A percentile compares a stretch with the other conserved stretches of the same genome.
phyloP scores from a whole-genome alignment of 305 asterid genomes.

The Fraxinus baroniana region DNA sequence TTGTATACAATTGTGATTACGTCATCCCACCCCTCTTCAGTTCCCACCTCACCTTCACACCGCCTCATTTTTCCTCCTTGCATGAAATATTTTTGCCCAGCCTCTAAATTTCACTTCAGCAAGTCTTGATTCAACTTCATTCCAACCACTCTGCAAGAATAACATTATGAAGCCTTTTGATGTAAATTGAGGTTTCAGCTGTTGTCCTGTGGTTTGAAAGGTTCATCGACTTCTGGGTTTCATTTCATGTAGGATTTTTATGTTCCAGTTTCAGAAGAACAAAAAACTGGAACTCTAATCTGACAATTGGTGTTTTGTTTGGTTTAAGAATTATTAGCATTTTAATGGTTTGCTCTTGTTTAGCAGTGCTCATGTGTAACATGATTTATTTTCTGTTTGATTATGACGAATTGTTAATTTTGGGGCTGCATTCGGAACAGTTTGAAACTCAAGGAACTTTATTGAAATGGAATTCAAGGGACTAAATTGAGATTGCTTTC shows the following conservation, averaged over 20 bases:
- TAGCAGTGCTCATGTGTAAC: neutral
- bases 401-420: neutral
- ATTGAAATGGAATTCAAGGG: neutral
- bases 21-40: neutral
- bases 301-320: neutral
- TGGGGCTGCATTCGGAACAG: neutral
- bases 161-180: neutral
- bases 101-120: neutral
- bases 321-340: neutral
- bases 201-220: neutral
- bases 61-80: neutral
- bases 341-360: neutral
- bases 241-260: neutral
- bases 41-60: neutral
- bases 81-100: neutral
- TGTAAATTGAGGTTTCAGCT: neutral
- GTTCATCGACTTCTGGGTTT: neutral
- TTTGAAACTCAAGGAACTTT: neutral
- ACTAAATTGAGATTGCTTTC: neutral
- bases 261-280: neutral
- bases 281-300: neutral
- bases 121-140: neutral
- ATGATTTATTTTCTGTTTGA: neutral
- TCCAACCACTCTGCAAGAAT: neutral
- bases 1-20: neutral